Evolutionary conservation across 2,329 filamentous ascomycete genomes (phyloP), one percentile per base, ranked within the genome.

Genomic region (Emergomyces orientalis): DNA sequence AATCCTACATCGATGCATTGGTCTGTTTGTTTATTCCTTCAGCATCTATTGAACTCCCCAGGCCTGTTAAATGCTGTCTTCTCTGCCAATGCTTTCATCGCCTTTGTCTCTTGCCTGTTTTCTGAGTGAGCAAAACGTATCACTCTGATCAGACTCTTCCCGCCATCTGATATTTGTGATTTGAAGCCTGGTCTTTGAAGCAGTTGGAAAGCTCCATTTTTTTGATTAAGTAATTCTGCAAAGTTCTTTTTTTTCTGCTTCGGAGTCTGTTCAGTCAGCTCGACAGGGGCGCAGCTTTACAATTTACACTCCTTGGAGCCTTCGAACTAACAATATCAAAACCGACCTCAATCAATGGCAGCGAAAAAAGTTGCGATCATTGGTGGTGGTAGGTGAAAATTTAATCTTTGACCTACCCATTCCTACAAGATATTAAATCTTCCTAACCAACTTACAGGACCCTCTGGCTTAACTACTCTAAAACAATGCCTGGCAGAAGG

Each of bases 401-500:
- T 45, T 11, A 8, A 2, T 22, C 4, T 37, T 34, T n/a, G n/a
- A 25, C 3, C 14, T 39, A 8, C 30, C n/a, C 7, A 22, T 8
- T 39, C 34, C n/a, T 22, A 8, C 34, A 41, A 51, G 5, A 30
- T 1, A 51, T 51, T 22, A 27, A 41, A 60, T 19, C 51, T 6
- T 45, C 32, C 57, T 55, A 41, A 61, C 22, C 45, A 8, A 45
- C 7, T 49, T 25, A 9, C 51, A 74, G 75, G 75, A 17, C 55
- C 75, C 51, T 71, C 71, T 43, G 74, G 75, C n/a, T 66, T 78
- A 25, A 66, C 66, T 14, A 69, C 76, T 7, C 67, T 76, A 61
- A 78, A 77, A 62, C 72, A 77, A 66, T 76, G 73, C 60, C 68
- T 77, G 30, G 72, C 74, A 14, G 75, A 73, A 52, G 72, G 73